Evolutionary conservation across 2,329 filamentous ascomycete species (phyloP).

Genomic region (Elsinoe australis): DNA sequence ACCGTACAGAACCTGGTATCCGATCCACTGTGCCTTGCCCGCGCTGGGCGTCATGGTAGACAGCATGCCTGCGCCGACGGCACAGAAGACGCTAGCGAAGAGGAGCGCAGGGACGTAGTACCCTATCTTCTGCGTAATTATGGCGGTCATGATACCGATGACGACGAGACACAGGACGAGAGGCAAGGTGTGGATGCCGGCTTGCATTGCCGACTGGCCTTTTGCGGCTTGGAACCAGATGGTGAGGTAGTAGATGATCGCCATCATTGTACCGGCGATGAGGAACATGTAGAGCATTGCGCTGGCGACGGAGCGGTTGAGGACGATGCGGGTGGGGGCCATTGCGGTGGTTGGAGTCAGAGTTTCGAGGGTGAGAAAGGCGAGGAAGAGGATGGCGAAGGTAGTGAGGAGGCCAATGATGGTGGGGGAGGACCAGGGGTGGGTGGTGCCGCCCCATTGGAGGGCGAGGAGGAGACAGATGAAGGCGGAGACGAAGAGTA

Average conservation of each 20-base stretch:
- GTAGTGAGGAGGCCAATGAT: constrained; percentile 44
- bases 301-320: constrained; percentile 35
- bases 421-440: constrained; percentile 40
- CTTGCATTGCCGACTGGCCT: constrained; percentile 36
- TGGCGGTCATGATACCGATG: constrained; percentile 33
- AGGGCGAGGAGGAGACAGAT: constrained; percentile 42
- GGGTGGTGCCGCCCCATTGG: constrained; percentile 45
- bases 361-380: constrained; percentile 44
- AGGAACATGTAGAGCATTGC: constrained; percentile 40
- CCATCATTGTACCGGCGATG: constrained; percentile 28
- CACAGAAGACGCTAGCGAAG: constrained; percentile 30
- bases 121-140: constrained; percentile 35
- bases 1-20: constrained; percentile 22
- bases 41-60: constrained; percentile 22
- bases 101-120: constrained; percentile 39
- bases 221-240: constrained; percentile 48
- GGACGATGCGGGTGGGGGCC: constrained; percentile 41
- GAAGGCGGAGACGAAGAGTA: constrained; percentile 40
- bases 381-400: constrained; percentile 38
- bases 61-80: constrained; percentile 34
- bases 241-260: constrained; percentile 46
- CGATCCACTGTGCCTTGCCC: constrained; percentile 28
- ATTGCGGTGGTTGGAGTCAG: constrained; percentile 43
- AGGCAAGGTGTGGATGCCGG: constrained; percentile 38
- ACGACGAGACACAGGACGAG: constrained; percentile 34